Conservation (phyloP, 1,284 basidiomycete species). For the Ustilago crameri region DNA sequence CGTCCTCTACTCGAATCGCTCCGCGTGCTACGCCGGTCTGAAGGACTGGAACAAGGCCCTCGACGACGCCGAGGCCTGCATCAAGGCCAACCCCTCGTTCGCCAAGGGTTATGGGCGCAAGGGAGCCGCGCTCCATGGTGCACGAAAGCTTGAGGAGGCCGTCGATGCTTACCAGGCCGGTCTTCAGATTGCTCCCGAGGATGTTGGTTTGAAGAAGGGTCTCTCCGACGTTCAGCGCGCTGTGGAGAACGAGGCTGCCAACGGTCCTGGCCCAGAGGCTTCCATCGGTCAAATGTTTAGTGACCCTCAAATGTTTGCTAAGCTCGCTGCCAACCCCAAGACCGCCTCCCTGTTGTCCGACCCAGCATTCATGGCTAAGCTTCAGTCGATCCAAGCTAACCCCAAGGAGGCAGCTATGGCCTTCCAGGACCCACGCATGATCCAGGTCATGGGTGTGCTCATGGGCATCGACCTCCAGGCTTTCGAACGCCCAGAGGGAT, state of each 20-base stretch:
- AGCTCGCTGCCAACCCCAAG: slow-evolving; percentile 86
- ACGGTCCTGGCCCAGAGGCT: slow-evolving; percentile 65
- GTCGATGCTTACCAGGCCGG: slow-evolving; percentile 83
- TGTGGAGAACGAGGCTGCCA: slow-evolving; percentile 68
- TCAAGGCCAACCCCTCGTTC: slow-evolving; percentile 84
- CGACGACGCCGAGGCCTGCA: slow-evolving; percentile 82
- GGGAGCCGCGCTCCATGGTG: slow-evolving; percentile 92
- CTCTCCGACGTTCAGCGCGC: slow-evolving; percentile 72
- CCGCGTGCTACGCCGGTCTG: slow-evolving; percentile 87
- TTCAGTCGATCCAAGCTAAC: slow-evolving; percentile 69
- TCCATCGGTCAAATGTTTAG: slow-evolving; percentile 83
- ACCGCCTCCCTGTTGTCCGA: slow-evolving; percentile 85
- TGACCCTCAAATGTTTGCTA: slow-evolving; percentile 84
- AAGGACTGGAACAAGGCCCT: slow-evolving; percentile 81
- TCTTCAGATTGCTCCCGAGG: slow-evolving; percentile 80
- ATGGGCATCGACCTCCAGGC: slow-evolving; percentile 95
- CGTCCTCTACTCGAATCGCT: slow-evolving; percentile 92
- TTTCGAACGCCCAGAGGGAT: slow-evolving; percentile 84
- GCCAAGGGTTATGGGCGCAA: slow-evolving; percentile 91
- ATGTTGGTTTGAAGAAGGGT: slow-evolving; percentile 83
- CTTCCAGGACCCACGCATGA: slow-evolving; percentile 88
- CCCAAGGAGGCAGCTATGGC: slow-evolving; percentile 67
- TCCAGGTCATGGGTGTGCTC: slow-evolving; percentile 85
- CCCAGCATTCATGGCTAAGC: slow-evolving; percentile 72
- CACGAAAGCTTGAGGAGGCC: slow-evolving; percentile 81